A percentile compares a stretch with the other conserved stretches of the same genome.
Evolutionary conservation across 257 asterid genomes (phyloP).

Genomic region (Mentha longifolia): DNA sequence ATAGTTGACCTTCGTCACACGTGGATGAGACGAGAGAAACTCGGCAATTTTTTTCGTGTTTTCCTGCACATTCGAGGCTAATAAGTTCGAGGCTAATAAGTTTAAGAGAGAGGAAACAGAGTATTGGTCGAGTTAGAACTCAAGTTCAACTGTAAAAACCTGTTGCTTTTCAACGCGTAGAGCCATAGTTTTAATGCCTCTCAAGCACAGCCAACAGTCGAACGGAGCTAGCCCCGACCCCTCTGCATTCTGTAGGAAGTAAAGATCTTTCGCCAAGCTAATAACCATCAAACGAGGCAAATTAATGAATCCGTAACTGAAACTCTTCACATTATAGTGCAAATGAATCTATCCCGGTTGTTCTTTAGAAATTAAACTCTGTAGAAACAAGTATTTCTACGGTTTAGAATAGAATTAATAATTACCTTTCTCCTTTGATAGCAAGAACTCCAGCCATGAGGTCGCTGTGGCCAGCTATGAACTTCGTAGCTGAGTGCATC

Average conservation of each 20-base stretch:
- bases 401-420: background rate
- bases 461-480: constrained; percentile 90
- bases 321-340: no score
- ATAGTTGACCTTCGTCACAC: constrained; percentile 70
- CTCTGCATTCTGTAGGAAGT: constrained; percentile 92
- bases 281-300: constrained; percentile 16
- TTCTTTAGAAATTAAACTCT: background rate
- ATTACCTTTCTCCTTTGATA: constrained; percentile 75
- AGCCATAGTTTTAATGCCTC: constrained; percentile 92
- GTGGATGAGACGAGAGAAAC: constrained; percentile 72
- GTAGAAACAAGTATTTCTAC: background rate
- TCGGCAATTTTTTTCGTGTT: constrained; percentile 91
- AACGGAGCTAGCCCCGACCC: constrained; percentile 95
- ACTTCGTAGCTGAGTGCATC: constrained; percentile 92
- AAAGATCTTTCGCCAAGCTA: constrained; percentile 77
- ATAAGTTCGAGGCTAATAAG: background rate
- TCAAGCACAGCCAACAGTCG: constrained; percentile 96
- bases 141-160: constrained; percentile 34
- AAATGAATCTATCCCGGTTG: background rate
- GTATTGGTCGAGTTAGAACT: background rate
- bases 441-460: constrained; percentile 87
- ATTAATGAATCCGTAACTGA: background rate
- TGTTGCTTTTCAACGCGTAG: constrained; percentile 91
- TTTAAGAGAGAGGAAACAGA: background rate
- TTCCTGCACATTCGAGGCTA: constrained; percentile 52